Evolutionary conservation across 2,329 filamentous ascomycete genomes (phyloP).

Genomic region (Fusarium goolgardi): DNA sequence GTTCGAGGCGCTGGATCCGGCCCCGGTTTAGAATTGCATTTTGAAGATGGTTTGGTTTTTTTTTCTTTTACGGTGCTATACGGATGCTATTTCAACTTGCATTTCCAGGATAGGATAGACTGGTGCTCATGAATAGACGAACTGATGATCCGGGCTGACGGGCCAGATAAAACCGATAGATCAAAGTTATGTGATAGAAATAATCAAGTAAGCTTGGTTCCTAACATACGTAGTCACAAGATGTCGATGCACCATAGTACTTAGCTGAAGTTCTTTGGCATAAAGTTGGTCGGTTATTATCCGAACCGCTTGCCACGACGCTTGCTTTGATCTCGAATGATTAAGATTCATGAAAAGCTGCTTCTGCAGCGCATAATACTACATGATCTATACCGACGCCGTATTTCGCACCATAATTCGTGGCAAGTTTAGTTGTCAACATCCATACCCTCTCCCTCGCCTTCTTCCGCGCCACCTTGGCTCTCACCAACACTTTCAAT

Average conservation of each 20-base stretch:
- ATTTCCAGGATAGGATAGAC: constrained; percentile 38
- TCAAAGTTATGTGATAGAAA: not conserved
- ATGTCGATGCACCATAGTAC: not conserved
- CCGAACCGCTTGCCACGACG: constrained; percentile 1
- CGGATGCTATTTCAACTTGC: constrained; percentile 19
- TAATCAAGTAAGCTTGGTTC: not conserved
- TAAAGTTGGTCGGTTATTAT: not conserved
- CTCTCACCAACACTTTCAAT: constrained; percentile 77
- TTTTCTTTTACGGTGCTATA: constrained; percentile 37
- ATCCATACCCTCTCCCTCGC: constrained; percentile 53
- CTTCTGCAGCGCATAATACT: constrained; percentile 50
- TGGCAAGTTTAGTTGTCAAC: constrained; percentile 50
- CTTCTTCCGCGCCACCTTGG: constrained; percentile 54
- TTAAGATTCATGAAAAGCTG: constrained; percentile 47
- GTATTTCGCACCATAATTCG: constrained; percentile 27
- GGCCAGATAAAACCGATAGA: not conserved
- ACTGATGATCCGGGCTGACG: constrained; percentile 28
- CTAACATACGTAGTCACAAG: not conserved
- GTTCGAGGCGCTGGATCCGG: constrained; percentile 24
- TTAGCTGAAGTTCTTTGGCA: not conserved
- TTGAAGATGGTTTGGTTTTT: constrained; percentile 35
- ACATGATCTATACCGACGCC: constrained; percentile 52
- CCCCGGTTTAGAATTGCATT: constrained; percentile 18
- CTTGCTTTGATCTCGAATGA: constrained; percentile 18
- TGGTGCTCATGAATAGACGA: constrained; percentile 41